Conservation (phyloP, 2,329 filamentous ascomycete genomes). For the Hymenoscyphus fructigenus region DNA sequence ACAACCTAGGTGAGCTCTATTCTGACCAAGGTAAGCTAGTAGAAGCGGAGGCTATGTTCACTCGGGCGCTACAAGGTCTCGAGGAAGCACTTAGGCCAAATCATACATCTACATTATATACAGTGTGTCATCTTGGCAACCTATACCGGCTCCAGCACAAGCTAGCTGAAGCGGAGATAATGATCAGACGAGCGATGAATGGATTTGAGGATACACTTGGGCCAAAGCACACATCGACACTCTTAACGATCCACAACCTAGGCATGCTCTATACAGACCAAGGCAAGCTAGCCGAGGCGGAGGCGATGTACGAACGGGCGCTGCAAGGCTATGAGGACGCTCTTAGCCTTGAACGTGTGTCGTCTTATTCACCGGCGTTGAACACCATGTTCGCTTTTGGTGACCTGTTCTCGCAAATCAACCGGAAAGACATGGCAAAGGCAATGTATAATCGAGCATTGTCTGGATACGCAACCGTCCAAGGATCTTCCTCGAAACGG, state of each 20-base stretch:
- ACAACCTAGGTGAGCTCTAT: constrained; percentile 2
- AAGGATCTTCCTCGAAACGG: constrained; percentile 22
- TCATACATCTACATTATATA: too few species aligned
- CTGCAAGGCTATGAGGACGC: too few species aligned
- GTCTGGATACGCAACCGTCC: constrained; percentile 20
- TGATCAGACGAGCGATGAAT: not conserved
- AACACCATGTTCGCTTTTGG: constrained; percentile 31
- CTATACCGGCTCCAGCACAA: too few species aligned
- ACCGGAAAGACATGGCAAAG: constrained; percentile 30
- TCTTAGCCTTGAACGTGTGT: too few species aligned
- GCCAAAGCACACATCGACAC: constrained; percentile 2
- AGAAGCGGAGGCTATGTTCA: constrained; percentile 6
- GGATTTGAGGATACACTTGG: not conserved
- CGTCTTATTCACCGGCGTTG: constrained; percentile 33
- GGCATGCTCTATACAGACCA: not conserved
- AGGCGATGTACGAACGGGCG: too few species aligned
- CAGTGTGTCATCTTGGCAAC: too few species aligned
- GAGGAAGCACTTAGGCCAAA: constrained; percentile 12
- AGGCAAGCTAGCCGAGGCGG: not conserved
- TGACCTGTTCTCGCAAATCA: constrained; percentile 30
- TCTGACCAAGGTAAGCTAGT: constrained; percentile 7
- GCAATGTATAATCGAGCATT: constrained; percentile 29
- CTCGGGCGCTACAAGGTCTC: constrained; percentile 17
- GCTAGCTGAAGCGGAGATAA: not conserved
- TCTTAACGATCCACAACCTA: constrained; percentile 3